Evolutionary conservation across 441 rosid species (phyloP).

Genomic region (Bocquillonia castaneifolia): DNA sequence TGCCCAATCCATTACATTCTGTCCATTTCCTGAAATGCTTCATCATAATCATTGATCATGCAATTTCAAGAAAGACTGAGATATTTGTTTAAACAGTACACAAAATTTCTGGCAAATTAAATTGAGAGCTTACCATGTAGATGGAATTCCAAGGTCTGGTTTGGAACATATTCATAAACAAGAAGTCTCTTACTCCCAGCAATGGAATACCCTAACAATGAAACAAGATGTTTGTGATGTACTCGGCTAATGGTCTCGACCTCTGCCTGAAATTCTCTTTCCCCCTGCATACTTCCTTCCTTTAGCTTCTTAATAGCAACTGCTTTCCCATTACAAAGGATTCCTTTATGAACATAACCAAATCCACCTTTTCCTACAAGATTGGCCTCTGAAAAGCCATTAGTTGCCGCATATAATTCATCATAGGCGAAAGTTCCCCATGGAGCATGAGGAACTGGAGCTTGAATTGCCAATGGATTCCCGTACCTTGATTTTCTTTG

Average conservation of each 20-base stretch:
- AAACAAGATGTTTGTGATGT: constrained; percentile 82
- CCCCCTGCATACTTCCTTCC: constrained; percentile 74
- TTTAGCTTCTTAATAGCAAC: constrained; percentile 80
- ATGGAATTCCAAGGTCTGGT: constrained; percentile 74
- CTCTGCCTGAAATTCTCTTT: constrained; percentile 68
- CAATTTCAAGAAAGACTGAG: too few species aligned
- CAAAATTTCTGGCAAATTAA: too few species aligned
- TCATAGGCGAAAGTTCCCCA: constrained; percentile 48
- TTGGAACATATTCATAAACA: constrained; percentile 78
- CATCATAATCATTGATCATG: background rate
- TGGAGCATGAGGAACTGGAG: too few species aligned
- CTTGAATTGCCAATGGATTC: too few species aligned
- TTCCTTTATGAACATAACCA: constrained; percentile 81
- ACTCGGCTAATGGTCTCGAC: constrained; percentile 89
- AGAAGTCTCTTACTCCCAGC: constrained; percentile 49
- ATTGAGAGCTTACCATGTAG: constrained; percentile 47
- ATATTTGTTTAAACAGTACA: too few species aligned
- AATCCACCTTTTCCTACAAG: constrained; percentile 89
- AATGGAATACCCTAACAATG: constrained; percentile 76
- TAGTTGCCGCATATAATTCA: constrained; percentile 65
- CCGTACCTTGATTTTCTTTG: background rate
- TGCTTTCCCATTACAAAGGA: constrained; percentile 66
- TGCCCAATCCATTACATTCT: constrained; percentile 68
- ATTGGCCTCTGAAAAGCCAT: constrained; percentile 54
- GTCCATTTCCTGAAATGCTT: constrained; percentile 46